Evolutionary conservation across 208 protist species (phyloP).

Genomic region (Leishmania major): DNA sequence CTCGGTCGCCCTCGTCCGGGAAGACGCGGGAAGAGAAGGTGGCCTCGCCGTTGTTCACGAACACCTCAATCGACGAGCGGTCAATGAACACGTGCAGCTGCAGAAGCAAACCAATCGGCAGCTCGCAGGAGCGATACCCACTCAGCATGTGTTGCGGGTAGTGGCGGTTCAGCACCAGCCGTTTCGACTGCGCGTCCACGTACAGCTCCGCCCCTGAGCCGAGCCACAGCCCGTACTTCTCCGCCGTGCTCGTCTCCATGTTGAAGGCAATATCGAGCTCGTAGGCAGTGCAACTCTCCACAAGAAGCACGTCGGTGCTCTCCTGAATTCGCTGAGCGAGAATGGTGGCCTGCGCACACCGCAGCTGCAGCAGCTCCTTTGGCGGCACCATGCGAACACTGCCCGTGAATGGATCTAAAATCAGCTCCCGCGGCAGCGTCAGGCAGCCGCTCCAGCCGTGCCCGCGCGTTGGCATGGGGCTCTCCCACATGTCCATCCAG

Average conservation of each 20-base stretch:
- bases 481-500: conserved; percentile 48
- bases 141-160: conserved; percentile 61
- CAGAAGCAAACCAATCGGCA: conserved; percentile 38
- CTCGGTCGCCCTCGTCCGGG: conserved; percentile 35
- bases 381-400: conserved; percentile 33
- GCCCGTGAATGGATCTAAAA: conserved; percentile 23
- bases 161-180: conserved; percentile 59
- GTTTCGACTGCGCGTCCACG: conserved; percentile 50
- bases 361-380: conserved; percentile 42
- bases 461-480: conserved; percentile 29
- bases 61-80: conserved; percentile 61
- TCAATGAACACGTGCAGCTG: conserved; percentile 56
- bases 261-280: conserved; percentile 55
- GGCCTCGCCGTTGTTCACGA: conserved; percentile 50
- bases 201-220: conserved; percentile 49
- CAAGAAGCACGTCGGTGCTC: conserved; percentile 30
- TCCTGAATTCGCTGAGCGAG: conserved; percentile 25
- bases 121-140: conserved; percentile 51
- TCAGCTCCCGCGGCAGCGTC: conserved; percentile 45
- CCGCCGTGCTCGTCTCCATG: conserved; percentile 37
- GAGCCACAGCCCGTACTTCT: conserved; percentile 67
- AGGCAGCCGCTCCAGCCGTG: conserved; percentile 41
- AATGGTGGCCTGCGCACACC: conserved; percentile 26
- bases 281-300: conserved; percentile 39
- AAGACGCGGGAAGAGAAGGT: conserved; percentile 53